Conservation (phyloP, 352 stramenopile genomes). For the Globisporangium perplexum region DNA sequence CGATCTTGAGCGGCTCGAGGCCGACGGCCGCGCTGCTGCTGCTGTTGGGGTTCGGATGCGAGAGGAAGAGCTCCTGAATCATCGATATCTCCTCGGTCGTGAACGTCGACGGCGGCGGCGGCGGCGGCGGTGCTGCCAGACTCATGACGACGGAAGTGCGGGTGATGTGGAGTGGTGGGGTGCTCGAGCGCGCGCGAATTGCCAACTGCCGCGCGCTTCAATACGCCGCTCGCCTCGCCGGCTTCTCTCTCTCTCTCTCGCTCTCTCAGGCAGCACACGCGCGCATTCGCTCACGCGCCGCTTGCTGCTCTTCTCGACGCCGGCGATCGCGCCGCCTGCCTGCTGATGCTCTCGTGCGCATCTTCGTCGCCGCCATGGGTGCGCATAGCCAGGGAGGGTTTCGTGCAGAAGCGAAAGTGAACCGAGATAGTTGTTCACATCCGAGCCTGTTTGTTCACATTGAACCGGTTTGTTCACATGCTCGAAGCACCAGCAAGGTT, state of each 20-base stretch:
- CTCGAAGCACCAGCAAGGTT: too few relatives aligned
- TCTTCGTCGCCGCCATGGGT: too few relatives aligned
- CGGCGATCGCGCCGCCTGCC: too few relatives aligned
- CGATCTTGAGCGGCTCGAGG: slow-evolving; percentile 11
- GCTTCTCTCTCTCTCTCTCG: background rate
- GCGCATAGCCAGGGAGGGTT: too few relatives aligned
- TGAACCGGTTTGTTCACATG: too few relatives aligned
- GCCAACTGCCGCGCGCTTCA: slow-evolving; percentile 11
- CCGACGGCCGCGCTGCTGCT: too few relatives aligned
- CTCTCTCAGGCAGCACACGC: background rate
- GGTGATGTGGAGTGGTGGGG: background rate
- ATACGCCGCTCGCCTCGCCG: background rate
- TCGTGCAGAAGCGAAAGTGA: too few relatives aligned
- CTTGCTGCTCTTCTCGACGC: background rate
- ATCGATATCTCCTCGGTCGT: slow-evolving; percentile 50
- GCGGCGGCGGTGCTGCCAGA: too few relatives aligned
- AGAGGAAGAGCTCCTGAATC: slow-evolving; percentile 52
- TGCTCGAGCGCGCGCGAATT: slow-evolving; percentile 10
- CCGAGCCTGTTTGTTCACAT: too few relatives aligned
- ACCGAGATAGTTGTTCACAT: too few relatives aligned
- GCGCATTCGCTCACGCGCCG: background rate
- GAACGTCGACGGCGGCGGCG: slow-evolving; percentile 16
- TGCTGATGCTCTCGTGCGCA: too few relatives aligned
- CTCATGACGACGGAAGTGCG: slow-evolving; percentile 7
- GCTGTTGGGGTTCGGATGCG: too few relatives aligned